Evolutionary conservation across 257 asterid genomes (phyloP).

Genomic region (Agastache rugosa): DNA sequence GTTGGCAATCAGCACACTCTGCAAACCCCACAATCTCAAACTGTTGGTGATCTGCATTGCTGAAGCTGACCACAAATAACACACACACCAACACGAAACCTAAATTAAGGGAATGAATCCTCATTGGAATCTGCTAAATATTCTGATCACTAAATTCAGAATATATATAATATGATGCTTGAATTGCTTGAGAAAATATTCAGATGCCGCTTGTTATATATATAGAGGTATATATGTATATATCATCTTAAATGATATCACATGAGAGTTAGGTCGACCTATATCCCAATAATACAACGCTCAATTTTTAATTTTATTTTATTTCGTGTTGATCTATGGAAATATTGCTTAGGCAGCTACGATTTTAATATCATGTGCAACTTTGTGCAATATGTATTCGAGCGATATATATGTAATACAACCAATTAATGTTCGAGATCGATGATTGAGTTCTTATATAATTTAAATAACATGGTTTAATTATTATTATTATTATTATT

Average conservation of each 20-base stretch:
- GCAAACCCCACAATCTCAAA: slow-evolving; percentile 53
- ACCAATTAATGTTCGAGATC: no score
- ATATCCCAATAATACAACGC: no score
- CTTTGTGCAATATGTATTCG: neutral
- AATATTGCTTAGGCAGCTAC: neutral
- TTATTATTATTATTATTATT: no score
- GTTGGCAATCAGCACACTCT: slow-evolving; percentile 57
- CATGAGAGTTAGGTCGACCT: slow-evolving; percentile 60
- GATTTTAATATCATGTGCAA: neutral
- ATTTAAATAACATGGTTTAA: no score
- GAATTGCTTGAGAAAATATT: neutral
- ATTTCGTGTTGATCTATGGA: neutral
- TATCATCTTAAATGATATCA: slow-evolving; percentile 49
- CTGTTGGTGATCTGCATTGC: slow-evolving; percentile 41
- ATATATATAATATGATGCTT: neutral
- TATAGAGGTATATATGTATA: slow-evolving; percentile 19
- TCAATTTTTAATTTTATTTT: neutral
- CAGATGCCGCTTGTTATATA: slow-evolving; percentile 11
- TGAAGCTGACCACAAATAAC: slow-evolving; percentile 29
- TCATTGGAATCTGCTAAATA: slow-evolving; percentile 39
- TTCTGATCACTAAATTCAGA: neutral
- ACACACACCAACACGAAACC: slow-evolving; percentile 37
- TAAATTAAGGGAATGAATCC: slow-evolving; percentile 45
- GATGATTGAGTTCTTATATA: no score
- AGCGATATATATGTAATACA: neutral